Evolutionary conservation across 2,329 filamentous ascomycete genomes (phyloP).

Genomic region (Aureobasidium pullulans): DNA sequence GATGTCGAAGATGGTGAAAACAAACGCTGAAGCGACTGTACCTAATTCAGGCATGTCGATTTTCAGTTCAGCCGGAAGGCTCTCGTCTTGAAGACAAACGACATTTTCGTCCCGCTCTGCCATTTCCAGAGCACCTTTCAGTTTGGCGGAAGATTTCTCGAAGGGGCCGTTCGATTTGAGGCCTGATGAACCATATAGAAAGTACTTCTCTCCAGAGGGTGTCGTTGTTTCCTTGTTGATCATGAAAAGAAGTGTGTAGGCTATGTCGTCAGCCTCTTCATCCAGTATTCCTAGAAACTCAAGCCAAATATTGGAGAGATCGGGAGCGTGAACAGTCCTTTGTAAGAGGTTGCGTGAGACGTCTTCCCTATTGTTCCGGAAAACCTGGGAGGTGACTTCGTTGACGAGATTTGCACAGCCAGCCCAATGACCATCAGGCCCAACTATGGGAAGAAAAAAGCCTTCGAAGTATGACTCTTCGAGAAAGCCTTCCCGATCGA

Average conservation of each 20-base stretch:
- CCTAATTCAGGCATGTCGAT: background rate
- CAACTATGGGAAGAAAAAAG: background rate
- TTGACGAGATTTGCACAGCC: background rate
- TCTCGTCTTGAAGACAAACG: background rate
- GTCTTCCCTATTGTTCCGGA: background rate
- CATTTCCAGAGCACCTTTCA: background rate
- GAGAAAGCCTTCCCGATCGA: background rate
- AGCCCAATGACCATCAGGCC: background rate
- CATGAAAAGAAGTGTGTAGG: conserved; percentile 16
- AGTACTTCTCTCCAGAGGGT: background rate
- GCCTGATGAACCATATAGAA: background rate
- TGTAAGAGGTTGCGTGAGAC: background rate
- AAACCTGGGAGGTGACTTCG: background rate
- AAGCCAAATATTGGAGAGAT: conserved; percentile 12
- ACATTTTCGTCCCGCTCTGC: background rate
- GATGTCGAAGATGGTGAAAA: background rate
- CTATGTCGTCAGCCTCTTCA: conserved; percentile 7
- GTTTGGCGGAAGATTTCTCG: background rate
- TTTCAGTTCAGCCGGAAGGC: background rate
- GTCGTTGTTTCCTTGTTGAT: background rate
- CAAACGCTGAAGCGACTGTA: background rate
- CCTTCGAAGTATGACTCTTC: conserved; percentile 7
- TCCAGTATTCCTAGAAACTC: conserved; percentile 14
- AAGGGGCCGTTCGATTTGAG: background rate
- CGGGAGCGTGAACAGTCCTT: background rate